A percentile compares a stretch with the other conserved stretches of the same genome.
Evolutionary conservation across 2,329 filamentous ascomycete genomes (phyloP).

Genomic region (Fusarium sp.): DNA sequence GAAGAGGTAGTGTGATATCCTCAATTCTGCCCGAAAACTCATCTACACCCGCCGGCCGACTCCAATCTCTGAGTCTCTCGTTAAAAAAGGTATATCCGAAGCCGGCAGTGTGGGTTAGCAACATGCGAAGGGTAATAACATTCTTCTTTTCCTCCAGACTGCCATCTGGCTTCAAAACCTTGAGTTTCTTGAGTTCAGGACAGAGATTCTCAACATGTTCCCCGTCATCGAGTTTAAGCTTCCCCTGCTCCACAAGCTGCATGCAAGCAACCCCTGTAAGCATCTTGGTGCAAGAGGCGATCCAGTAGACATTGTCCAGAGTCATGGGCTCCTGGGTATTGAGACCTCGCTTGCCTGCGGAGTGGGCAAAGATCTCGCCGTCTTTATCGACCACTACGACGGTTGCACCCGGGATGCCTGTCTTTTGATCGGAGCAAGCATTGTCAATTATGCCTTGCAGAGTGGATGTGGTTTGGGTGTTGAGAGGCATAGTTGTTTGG

Average conservation of each 20-base stretch:
- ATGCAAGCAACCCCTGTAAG: slow-evolving; percentile 65
- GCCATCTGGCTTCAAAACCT: slow-evolving; percentile 59
- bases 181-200: slow-evolving; percentile 63
- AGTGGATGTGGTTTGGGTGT: slow-evolving; percentile 23
- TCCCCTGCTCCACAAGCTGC: slow-evolving; percentile 68
- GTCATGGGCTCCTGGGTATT: slow-evolving; percentile 65
- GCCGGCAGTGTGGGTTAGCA: slow-evolving; percentile 68
- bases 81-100: slow-evolving; percentile 71
- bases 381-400: slow-evolving; percentile 62
- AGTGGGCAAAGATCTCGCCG: slow-evolving; percentile 63
- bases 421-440: slow-evolving; percentile 54
- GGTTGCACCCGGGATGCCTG: slow-evolving; percentile 60
- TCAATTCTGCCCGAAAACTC: slow-evolving; percentile 68
- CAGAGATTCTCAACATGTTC: slow-evolving; percentile 61
- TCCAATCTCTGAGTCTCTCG: slow-evolving; percentile 61
- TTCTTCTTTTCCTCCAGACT: slow-evolving; percentile 59
- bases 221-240: slow-evolving; percentile 62
- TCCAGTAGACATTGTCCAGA: slow-evolving; percentile 71
- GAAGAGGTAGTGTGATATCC: slow-evolving; percentile 65
- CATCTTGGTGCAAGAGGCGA: slow-evolving; percentile 71
- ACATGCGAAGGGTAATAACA: slow-evolving; percentile 69
- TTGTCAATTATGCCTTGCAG: slow-evolving; percentile 52
- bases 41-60: slow-evolving; percentile 64
- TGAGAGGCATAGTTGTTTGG: slow-evolving; percentile 37
- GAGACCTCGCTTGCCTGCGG: slow-evolving; percentile 62